phyloP scores from a whole-genome alignment of 331 rosid species.

The Quercus phellos region DNA sequence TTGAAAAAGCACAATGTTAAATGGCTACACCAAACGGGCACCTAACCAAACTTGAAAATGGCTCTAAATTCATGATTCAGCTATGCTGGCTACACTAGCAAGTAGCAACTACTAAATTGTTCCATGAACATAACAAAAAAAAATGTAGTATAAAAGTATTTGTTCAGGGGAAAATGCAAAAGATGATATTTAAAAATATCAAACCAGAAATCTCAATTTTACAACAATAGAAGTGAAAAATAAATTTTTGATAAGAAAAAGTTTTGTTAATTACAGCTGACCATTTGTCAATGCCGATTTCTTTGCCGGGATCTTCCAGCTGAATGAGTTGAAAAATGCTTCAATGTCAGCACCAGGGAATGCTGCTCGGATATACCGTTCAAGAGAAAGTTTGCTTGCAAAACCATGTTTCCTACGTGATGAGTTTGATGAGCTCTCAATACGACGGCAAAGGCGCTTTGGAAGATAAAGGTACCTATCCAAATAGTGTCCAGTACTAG shows the following conservation, averaged over 20 bases:
- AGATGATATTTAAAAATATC: neutral
- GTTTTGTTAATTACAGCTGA: conserved; percentile 12
- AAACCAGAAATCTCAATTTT: neutral
- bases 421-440: conserved; percentile 2
- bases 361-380: conserved; percentile 41
- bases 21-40: too few species aligned
- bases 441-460: conserved; percentile 12
- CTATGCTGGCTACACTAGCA: neutral
- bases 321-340: conserved; percentile 62
- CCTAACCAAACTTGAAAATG: neutral
- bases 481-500: conserved; percentile 43
- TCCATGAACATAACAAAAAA: neutral
- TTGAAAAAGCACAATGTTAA: too few species aligned
- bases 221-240: neutral
- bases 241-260: neutral
- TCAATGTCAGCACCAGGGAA: conserved; percentile 41
- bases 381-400: conserved; percentile 73
- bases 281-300: conserved; percentile 32
- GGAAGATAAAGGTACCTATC: conserved; percentile 85
- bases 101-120: neutral
- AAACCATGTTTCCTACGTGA: conserved; percentile 30
- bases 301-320: conserved; percentile 71
- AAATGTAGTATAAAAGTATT: neutral
- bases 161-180: neutral
- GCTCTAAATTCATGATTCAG: neutral